phyloP scores from a whole-genome alignment of 495 filamentous ascomycete species.

The Oleoguttula mirabilis region DNA sequence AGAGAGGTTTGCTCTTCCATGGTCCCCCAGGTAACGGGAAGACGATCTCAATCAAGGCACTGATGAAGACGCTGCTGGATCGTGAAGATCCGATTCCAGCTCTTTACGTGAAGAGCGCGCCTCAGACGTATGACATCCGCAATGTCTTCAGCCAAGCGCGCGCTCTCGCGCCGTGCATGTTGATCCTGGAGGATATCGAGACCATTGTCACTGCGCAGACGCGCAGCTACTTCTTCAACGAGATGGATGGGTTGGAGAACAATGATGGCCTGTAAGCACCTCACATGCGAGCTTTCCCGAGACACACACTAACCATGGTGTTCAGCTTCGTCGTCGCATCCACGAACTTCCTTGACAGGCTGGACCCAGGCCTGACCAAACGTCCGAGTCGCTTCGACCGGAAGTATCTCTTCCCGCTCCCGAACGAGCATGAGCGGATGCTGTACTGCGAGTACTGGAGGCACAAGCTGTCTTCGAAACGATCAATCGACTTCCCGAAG shows the following conservation, averaged over 20 bases:
- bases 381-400: conserved; percentile 30
- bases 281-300: too few species aligned
- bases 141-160: conserved; percentile 27
- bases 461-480: conserved; percentile 20
- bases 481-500: conserved; percentile 16
- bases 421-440: conserved; percentile 23
- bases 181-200: conserved; percentile 58
- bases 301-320: too few species aligned
- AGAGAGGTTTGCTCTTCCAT: conserved; percentile 31
- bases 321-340: conserved; percentile 29
- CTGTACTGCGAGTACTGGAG: conserved; percentile 29
- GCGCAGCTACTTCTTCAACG: conserved; percentile 57
- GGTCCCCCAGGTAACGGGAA: conserved; percentile 47
- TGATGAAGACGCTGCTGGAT: conserved; percentile 46
- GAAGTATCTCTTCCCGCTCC: conserved; percentile 30
- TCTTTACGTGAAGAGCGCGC: conserved; percentile 42
- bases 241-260: conserved; percentile 52
- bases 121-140: conserved; percentile 21
- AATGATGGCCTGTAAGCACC: conserved; percentile 33
- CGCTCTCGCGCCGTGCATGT: conserved; percentile 33
- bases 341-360: conserved; percentile 29
- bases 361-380: conserved; percentile 31
- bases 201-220: conserved; percentile 44
- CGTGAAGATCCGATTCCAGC: conserved; percentile 33
- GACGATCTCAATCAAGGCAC: conserved; percentile 50